Base-by-base conservation (phyloP, 495 filamentous ascomycete genomes). In the Patellaria atrata region DNA sequence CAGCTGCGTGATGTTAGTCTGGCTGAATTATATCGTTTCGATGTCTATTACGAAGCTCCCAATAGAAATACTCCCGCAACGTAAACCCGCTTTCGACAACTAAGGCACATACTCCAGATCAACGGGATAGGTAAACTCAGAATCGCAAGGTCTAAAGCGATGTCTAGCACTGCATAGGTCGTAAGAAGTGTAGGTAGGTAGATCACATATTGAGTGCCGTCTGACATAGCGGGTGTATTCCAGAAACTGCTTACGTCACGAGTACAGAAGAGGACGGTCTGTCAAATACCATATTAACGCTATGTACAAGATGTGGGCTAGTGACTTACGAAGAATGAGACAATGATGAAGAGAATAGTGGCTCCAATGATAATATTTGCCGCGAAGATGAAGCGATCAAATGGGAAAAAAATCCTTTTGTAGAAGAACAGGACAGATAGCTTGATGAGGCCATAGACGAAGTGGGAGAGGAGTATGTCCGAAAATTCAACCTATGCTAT, bases 361-460 rank as follows among this genome's bases (percentile, higher is more conserved):
- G 27, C 27, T 13, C 8, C 27, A 8, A 30, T 8, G 8, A 30
- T 13, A 13, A 30, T 30, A 30, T 5, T 30, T 5, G 27, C 12
- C 5, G 12, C 5, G 8, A 30, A 13, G 6, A 5, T 30, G 12
- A 30, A 30, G 8, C 5, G 12, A 13, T 15, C n/a, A 5, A 13
- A 8, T n/a, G 17, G 27, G 12, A 5, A 13, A 15, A 30, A 30
- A 5, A 30, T 30, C 12, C 27, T 5, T 13, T 13, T 30, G 27
- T 30, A 30, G 27, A 30, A 30, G 12, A 30, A 15, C 8, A 6
- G 5, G 17, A 30, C 5, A 30, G 27, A 30, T 8, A 30, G 12
- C 27, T 30, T 30, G 27, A 30, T 30, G 8, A 30, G 6, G 5
- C 27, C 27, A 15, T 30, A 30, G 12, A 30, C 12, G 17, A 30